These are phyloP conservation scores for Mariannaea elegans DNA, from an alignment of 2,329 filamentous ascomycete genomes.

Conservation along the genomic window DNA sequence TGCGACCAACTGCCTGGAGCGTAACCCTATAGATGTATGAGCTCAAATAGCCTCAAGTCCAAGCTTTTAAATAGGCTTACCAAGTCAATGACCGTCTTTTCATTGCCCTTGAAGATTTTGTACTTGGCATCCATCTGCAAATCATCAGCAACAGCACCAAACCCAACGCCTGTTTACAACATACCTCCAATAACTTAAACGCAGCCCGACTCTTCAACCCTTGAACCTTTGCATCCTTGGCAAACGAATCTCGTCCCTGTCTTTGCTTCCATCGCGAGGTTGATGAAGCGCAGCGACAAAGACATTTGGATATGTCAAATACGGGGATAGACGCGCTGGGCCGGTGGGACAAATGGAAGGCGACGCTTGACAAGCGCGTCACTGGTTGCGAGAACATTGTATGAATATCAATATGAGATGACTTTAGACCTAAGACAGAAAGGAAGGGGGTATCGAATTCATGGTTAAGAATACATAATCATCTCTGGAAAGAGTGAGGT, in stretches of 20 bases:
- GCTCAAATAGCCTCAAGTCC: background rate
- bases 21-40: constrained; percentile 67
- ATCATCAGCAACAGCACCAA: constrained; percentile 1
- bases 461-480: background rate
- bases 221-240: constrained; percentile 78
- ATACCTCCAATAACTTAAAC: constrained; percentile 86
- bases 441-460: no score
- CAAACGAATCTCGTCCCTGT: constrained; percentile 77
- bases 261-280: constrained; percentile 85
- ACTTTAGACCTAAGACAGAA: no score
- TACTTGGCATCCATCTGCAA: constrained; percentile 82
- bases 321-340: background rate
- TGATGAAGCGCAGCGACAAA: constrained; percentile 54
- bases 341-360: background rate
- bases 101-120: constrained; percentile 74
- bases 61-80: constrained; percentile 56
- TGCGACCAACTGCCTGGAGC: constrained; percentile 80
- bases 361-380: background rate
- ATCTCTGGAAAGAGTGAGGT: background rate
- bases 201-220: constrained; percentile 90
- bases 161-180: background rate
- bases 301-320: background rate
- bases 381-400: constrained; percentile 3
- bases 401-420: background rate
- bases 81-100: constrained; percentile 90